Conservation (phyloP, 768 basidiomycete species). For the Auricularia cornea region DNA sequence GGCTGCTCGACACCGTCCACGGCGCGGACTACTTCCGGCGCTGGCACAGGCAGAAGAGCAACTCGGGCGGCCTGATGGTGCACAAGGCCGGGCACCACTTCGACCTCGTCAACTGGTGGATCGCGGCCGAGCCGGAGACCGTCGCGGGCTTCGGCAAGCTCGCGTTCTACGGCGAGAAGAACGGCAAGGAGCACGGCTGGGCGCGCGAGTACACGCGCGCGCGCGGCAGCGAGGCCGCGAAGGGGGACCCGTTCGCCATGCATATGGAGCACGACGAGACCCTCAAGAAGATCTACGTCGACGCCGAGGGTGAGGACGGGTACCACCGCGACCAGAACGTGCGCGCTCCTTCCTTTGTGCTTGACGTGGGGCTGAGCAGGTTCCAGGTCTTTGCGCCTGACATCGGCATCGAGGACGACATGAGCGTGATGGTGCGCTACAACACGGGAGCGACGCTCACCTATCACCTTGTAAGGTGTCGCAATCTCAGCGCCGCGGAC, state of each 20-base stretch:
- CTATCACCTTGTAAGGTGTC: conserved; percentile 40
- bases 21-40: conserved; percentile 46
- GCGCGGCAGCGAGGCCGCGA: conserved; percentile 33
- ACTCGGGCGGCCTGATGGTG: conserved; percentile 38
- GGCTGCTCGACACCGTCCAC: conserved; percentile 45
- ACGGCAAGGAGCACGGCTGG: conserved; percentile 39
- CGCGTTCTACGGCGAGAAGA: conserved; percentile 39
- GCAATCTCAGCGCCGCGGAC: too few relatives aligned
- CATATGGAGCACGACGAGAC: conserved; percentile 35
- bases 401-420: conserved; percentile 45
- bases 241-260: conserved; percentile 41
- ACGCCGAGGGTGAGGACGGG: conserved; percentile 40
- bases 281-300: conserved; percentile 37
- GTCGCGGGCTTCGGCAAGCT: conserved; percentile 41
- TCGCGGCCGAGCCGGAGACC: conserved; percentile 35
- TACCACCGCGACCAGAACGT: conserved; percentile 45
- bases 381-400: conserved; percentile 32
- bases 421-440: conserved; percentile 41
- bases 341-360: too few relatives aligned
- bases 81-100: conserved; percentile 42
- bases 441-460: conserved; percentile 41
- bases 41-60: conserved; percentile 39
- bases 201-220: conserved; percentile 39
- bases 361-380: background rate
- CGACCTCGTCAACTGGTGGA: conserved; percentile 50